phyloP scores from a whole-genome alignment of 768 basidiomycete genomes.

The Russula brevipes region DNA sequence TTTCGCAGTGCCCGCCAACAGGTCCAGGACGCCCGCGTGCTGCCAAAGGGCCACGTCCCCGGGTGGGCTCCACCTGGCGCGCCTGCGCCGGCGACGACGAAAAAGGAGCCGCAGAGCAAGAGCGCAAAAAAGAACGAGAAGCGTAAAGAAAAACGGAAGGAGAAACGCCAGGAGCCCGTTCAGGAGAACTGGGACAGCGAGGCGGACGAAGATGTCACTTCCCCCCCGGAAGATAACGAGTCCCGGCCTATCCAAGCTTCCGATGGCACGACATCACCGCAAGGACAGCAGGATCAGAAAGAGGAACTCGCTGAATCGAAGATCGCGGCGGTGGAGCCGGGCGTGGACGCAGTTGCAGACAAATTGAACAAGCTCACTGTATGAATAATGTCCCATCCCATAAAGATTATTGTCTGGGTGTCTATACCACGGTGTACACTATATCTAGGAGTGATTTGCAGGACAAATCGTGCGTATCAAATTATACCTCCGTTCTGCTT shows the following conservation, averaged over 20 bases:
- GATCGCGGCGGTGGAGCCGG: constrained; percentile 23
- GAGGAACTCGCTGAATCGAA: background rate
- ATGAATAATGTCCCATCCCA: background rate
- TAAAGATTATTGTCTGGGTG: constrained; percentile 19
- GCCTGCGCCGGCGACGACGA: constrained; percentile 41
- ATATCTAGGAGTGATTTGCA: constrained; percentile 8
- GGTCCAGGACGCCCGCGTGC: constrained; percentile 55
- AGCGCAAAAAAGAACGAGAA: constrained; percentile 73
- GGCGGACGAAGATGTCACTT: constrained; percentile 42
- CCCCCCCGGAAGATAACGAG: constrained; percentile 14
- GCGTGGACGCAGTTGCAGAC: constrained; percentile 39
- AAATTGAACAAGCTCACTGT: constrained; percentile 57
- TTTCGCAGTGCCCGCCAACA: constrained; percentile 77
- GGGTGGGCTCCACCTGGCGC: constrained; percentile 57
- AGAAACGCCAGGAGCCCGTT: constrained; percentile 57
- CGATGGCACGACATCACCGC: background rate
- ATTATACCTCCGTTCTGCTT: background rate
- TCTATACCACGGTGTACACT: constrained; percentile 21
- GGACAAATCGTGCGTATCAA: constrained; percentile 1
- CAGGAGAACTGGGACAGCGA: constrained; percentile 79
- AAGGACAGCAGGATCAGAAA: constrained; percentile 27
- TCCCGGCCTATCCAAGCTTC: background rate
- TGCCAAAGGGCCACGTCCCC: constrained; percentile 77
- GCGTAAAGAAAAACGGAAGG: constrained; percentile 74
- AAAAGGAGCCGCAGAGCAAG: constrained; percentile 37